phyloP scores from a whole-genome alignment of 768 basidiomycete genomes.

The Termitomyces sp. region DNA sequence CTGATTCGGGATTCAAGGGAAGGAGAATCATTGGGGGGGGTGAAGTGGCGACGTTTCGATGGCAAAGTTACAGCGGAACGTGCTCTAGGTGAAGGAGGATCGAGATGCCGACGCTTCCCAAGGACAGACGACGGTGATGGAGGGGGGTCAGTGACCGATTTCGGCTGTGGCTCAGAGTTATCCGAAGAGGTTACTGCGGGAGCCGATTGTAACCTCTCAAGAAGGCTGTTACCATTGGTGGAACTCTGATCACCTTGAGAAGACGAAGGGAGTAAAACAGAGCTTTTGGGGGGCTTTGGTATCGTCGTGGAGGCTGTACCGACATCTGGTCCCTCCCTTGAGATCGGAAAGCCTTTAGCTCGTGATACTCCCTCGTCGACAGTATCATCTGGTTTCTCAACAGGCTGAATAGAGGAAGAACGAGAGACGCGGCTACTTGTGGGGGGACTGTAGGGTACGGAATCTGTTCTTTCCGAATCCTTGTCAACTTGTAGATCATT shows the following conservation, averaged over 20 bases:
- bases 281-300: background rate
- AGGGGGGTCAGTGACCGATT: background rate
- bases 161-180: background rate
- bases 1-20: slow-evolving; percentile 3
- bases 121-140: background rate
- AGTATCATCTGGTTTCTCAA: background rate
- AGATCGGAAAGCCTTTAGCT: background rate
- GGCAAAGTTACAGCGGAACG: background rate
- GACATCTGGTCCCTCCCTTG: background rate
- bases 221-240: background rate
- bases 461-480: background rate
- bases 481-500: background rate
- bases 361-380: background rate
- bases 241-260: background rate
- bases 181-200: background rate
- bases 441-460: background rate
- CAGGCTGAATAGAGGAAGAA: background rate
- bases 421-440: background rate
- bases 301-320: background rate
- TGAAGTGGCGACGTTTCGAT: slow-evolving; percentile 1
- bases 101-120: slow-evolving; percentile 6
- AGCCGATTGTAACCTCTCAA: slow-evolving; percentile 6
- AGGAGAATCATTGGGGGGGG: background rate
- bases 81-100: background rate
- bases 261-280: background rate